Evolutionary conservation across 495 filamentous ascomycete species (phyloP).

Genomic region (Darksidea phi): DNA sequence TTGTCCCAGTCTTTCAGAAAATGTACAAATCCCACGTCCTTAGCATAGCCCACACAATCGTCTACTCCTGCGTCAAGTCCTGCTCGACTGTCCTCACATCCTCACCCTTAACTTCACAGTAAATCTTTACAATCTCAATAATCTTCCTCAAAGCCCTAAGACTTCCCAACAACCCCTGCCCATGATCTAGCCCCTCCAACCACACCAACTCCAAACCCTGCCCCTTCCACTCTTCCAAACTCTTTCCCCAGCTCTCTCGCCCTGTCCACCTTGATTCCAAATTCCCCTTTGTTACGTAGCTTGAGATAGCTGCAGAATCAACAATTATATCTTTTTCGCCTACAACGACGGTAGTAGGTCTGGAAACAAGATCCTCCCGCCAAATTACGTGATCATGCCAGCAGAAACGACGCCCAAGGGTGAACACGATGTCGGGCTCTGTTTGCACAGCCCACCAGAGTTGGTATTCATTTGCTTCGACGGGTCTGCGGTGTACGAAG

Average conservation of each 20-base stretch:
- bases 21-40: no score
- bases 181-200: conserved; percentile 20
- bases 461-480: conserved; percentile 36
- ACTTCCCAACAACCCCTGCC: conserved; percentile 2
- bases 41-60: no score
- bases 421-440: conserved; percentile 36
- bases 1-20: no score
- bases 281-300: conserved; percentile 8
- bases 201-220: conserved; percentile 13
- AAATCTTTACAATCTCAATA: no score
- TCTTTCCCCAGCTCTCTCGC: conserved; percentile 12
- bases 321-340: conserved; percentile 20
- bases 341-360: conserved; percentile 7
- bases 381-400: conserved; percentile 40
- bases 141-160: no score
- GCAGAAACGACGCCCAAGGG: conserved; percentile 37
- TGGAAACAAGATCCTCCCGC: conserved; percentile 30
- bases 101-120: no score
- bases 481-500: conserved; percentile 18
- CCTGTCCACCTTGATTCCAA: conserved; percentile 5
- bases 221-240: conserved; percentile 7
- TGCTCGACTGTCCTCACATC: no score
- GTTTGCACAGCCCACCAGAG: conserved; percentile 38
- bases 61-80: no score
- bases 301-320: conserved; percentile 1